These are phyloP conservation scores for Lachnellula occidentalis DNA, from an alignment of 2,329 filamentous ascomycete genomes.

Conservation along the genomic window DNA sequence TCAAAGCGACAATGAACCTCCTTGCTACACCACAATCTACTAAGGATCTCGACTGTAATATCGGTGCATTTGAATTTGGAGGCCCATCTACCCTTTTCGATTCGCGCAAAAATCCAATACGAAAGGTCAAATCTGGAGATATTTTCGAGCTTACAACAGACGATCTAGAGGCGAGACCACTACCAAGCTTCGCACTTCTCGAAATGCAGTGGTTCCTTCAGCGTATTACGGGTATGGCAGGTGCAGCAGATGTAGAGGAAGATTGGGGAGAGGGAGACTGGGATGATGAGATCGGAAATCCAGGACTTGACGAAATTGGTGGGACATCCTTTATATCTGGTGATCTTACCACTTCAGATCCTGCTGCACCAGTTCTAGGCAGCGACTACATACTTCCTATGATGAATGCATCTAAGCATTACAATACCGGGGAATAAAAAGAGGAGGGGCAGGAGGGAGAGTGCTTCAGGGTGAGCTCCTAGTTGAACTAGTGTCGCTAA, in stretches of 20 bases:
- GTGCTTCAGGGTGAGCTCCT: too few species aligned
- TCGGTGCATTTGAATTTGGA: conserved; percentile 1
- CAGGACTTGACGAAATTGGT: neutral
- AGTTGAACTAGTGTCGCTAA: too few species aligned
- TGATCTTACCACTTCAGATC: neutral
- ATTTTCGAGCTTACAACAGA: conserved; percentile 13
- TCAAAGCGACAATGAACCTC: conserved; percentile 10
- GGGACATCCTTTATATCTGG: neutral
- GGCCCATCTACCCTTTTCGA: conserved; percentile 29
- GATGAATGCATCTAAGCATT: neutral
- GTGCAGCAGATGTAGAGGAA: conserved; percentile 1
- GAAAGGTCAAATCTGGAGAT: conserved; percentile 21
- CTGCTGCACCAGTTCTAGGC: neutral
- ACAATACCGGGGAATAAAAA: neutral
- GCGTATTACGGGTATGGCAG: conserved; percentile 10
- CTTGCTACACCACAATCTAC: conserved; percentile 13
- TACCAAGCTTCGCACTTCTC: conserved; percentile 10
- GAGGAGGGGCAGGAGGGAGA: neutral
- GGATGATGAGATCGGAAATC: neutral
- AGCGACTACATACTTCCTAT: neutral
- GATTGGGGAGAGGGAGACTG: neutral
- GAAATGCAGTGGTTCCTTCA: conserved; percentile 16
- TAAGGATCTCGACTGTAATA: conserved; percentile 5
- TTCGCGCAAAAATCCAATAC: too few species aligned
- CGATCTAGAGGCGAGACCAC: conserved; percentile 9